phyloP scores from a whole-genome alignment of 1,284 basidiomycete genomes.

The Ceraceosorus guamensis region DNA sequence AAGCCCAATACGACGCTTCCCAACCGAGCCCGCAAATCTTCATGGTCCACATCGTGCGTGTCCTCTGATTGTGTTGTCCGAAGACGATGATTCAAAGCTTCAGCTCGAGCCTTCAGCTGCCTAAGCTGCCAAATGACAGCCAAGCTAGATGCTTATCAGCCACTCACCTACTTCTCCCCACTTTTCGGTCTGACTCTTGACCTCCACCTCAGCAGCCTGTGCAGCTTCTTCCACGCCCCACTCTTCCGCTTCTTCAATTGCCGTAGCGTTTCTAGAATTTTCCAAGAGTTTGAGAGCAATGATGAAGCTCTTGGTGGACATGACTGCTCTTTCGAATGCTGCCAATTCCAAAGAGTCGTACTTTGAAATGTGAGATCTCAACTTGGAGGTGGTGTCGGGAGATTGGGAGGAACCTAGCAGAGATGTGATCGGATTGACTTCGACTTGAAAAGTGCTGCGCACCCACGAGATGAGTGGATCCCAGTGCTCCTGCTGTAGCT shows the following conservation, averaged over 20 bases:
- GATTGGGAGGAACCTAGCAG: constrained; percentile 26
- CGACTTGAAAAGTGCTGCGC: constrained; percentile 58
- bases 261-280: constrained; percentile 50
- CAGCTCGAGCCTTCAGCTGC: background rate
- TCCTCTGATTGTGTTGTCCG: constrained; percentile 58
- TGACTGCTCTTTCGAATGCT: constrained; percentile 84
- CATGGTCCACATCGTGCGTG: constrained; percentile 69
- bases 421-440: constrained; percentile 18
- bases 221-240: constrained; percentile 78
- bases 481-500: constrained; percentile 82
- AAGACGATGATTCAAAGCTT: background rate
- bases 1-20: constrained; percentile 46
- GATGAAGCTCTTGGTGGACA: constrained; percentile 84
- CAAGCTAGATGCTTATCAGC: background rate
- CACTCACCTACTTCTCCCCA: constrained; percentile 77
- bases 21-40: constrained; percentile 79
- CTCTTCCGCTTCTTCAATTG: background rate
- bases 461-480: constrained; percentile 77
- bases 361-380: constrained; percentile 13
- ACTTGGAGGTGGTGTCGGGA: constrained; percentile 6
- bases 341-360: constrained; percentile 28
- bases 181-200: constrained; percentile 82
- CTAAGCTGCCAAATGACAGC: background rate
- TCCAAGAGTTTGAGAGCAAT: constrained; percentile 77
- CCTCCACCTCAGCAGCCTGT: constrained; percentile 80